Evolutionary conservation across 306 rosid species (phyloP), one percentile per base, ranked within the genome.

Genomic region (Cajanus cajan): DNA sequence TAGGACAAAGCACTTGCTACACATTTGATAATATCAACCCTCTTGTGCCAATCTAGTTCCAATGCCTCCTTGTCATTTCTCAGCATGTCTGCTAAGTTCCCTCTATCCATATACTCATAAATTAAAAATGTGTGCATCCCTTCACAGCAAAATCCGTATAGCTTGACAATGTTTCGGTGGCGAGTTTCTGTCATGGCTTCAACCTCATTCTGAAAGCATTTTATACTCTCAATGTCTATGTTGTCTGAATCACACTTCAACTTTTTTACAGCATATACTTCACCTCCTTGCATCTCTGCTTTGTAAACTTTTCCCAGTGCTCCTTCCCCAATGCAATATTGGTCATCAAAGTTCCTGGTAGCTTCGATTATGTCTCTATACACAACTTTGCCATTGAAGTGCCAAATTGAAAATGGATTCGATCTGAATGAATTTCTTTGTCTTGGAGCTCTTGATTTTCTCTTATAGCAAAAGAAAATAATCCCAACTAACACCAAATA

Each of bases 241-340:
- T 41, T 80, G 7, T 82, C 88, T 65, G 13, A 67, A 68, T 83
- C 73, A 6, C 83, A 84, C 73, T 79, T 78, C 43, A 87, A 40
- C 82, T 62, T 87, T 52, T 87, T 87, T 14, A 87, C 82, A 1
- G 90, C 90, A 68, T 65, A 87, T n/a, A 87, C 81, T 75, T 82
- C 80, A 33, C 85, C 86, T 16, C 87, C 85, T 41, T 18, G 1
- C 80, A 85, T 39, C 61, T 24, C 75, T 0, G 78, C 88, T 67
- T 65, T 85, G 14, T 77, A 87, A 54, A 87, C 90, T 67, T 67
- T 87, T 4, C 85, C 88, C 0, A 86, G 47, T 5, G 81, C 83
- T 39, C 88, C 88, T 61, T 71, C 88, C 1, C 90, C 90, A 4
- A 87, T 67, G 81, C 86, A 87, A 24, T 66, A 79, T 16, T 25